These are phyloP conservation scores for Hypericum androsaemum DNA, from an alignment of 345 rosid genomes.

Conservation along the genomic window DNA sequence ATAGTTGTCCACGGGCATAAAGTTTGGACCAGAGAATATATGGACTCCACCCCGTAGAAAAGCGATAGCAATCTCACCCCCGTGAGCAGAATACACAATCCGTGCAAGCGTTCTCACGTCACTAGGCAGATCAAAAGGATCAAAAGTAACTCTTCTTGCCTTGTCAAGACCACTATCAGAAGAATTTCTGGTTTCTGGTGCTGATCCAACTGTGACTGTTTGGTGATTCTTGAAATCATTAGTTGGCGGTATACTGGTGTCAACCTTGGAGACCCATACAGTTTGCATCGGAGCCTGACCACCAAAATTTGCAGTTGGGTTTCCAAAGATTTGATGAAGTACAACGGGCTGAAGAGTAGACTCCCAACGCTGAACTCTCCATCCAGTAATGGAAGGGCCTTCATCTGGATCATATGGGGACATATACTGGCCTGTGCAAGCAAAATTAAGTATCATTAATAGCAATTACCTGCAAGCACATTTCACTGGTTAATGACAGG, in stretches of 20 bases:
- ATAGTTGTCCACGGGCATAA: conserved; percentile 78
- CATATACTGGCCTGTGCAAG: conserved; percentile 84
- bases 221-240: conserved; percentile 64
- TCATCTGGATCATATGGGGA: conserved; percentile 99
- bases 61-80: conserved; percentile 96
- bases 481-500: no score
- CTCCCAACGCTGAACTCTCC: conserved; percentile 99
- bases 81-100: conserved; percentile 96
- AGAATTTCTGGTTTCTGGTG: conserved; percentile 40
- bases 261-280: conserved; percentile 92
- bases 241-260: conserved; percentile 87
- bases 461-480: neutral
- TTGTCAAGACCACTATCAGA: conserved; percentile 49
- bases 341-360: conserved; percentile 95
- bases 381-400: conserved; percentile 98
- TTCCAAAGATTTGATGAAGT: conserved; percentile 95
- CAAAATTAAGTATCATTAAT: conserved; percentile 10
- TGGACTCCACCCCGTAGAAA: conserved; percentile 95
- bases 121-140: conserved; percentile 97
- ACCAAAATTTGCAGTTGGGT: conserved; percentile 79
- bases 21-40: conserved; percentile 93
- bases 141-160: conserved; percentile 65
- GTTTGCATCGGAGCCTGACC: conserved; percentile 97
- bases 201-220: conserved; percentile 40
- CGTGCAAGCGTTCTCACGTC: conserved; percentile 90